A percentile compares a stretch with the other conserved stretches of the same genome.
Conservation (phyloP, 2,329 filamentous ascomycete genomes). For the Hortaea werneckii region DNA sequence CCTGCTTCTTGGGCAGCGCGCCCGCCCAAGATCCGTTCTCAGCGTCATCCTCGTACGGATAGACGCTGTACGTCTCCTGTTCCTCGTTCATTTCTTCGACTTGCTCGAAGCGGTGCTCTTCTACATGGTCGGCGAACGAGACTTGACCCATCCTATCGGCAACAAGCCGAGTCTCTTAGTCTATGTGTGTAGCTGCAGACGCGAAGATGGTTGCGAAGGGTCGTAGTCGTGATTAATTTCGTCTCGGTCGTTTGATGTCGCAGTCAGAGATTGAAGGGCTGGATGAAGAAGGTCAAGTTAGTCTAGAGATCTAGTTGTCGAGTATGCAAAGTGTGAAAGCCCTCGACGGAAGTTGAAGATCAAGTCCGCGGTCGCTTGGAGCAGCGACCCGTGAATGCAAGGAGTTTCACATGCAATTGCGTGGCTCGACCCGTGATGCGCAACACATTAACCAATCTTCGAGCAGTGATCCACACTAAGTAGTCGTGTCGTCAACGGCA, state of each 20-base stretch:
- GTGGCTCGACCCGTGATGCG: neutral
- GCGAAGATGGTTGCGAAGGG: neutral
- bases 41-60: slow-evolving; percentile 58
- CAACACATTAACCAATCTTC: neutral
- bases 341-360: too few species aligned
- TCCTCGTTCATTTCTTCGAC: slow-evolving; percentile 40
- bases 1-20: slow-evolving; percentile 93
- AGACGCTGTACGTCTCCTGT: slow-evolving; percentile 4
- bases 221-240: neutral
- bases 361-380: too few species aligned
- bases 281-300: neutral
- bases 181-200: neutral
- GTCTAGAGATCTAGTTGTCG: too few species aligned
- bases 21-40: slow-evolving; percentile 88
- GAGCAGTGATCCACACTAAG: neutral
- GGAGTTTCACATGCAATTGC: neutral
- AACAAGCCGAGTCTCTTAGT: slow-evolving; percentile 33
- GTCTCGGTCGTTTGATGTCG: neutral
- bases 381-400: neutral
- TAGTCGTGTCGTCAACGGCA: slow-evolving; percentile 2
- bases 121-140: slow-evolving; percentile 42
- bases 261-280: neutral
- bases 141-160: slow-evolving; percentile 47
- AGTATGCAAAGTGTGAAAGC: too few species aligned
- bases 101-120: slow-evolving; percentile 33